Conservation (phyloP, 148 eudicot genomes). For the Diospyros lotus region DNA sequence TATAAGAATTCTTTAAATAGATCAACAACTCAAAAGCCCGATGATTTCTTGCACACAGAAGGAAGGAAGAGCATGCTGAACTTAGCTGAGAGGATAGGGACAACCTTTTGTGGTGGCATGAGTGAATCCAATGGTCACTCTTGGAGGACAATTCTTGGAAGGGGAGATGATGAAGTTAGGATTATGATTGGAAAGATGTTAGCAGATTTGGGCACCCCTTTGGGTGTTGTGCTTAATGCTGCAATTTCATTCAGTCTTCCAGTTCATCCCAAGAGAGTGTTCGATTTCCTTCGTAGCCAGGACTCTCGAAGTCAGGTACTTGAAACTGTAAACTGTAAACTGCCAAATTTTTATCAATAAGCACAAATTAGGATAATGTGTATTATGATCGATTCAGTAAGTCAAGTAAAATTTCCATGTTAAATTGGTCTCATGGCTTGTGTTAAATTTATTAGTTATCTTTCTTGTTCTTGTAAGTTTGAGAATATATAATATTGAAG, state of each 20-base stretch:
- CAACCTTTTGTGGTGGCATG: conserved; percentile 34
- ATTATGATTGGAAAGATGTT: conserved; percentile 36
- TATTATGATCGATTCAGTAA: too few relatives aligned
- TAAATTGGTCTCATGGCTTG: too few relatives aligned
- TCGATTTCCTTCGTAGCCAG: conserved; percentile 34
- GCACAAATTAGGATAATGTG: too few relatives aligned
- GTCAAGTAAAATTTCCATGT: too few relatives aligned
- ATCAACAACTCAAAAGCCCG: neutral
- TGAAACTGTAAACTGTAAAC: too few relatives aligned
- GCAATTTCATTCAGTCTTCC: conserved; percentile 53
- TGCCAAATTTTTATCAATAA: too few relatives aligned
- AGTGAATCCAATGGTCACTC: conserved; percentile 30
- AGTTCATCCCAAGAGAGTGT: conserved; percentile 34
- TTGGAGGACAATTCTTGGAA: conserved; percentile 35
- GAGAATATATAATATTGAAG: too few relatives aligned
- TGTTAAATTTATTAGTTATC: too few relatives aligned
- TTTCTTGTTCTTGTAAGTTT: too few relatives aligned
- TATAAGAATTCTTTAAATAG: neutral
- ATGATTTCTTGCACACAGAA: conserved; percentile 22
- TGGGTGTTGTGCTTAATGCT: conserved; percentile 36
- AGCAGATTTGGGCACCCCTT: conserved; percentile 36
- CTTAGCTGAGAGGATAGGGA: conserved; percentile 47
- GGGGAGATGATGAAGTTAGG: conserved; percentile 32
- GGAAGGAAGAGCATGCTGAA: conserved; percentile 43
- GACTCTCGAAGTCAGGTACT: conserved; percentile 27